phyloP scores from a whole-genome alignment of 108 stramenopile species.

The Thalassiosira profunda region DNA sequence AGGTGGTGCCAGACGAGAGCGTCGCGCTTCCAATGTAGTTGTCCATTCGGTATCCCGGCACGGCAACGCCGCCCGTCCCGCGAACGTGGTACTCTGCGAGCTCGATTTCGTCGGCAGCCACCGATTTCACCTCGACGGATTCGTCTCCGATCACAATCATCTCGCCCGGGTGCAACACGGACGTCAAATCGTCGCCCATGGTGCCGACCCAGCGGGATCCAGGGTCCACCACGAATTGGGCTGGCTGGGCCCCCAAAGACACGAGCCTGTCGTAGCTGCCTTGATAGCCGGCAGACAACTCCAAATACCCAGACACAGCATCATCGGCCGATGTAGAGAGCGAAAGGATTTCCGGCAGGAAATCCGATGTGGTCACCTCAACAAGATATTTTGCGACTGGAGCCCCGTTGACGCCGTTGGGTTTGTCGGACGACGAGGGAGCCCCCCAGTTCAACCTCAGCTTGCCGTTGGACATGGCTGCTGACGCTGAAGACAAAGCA shows the following conservation, averaged over 20 bases:
- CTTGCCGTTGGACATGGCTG: slow-evolving; percentile 16
- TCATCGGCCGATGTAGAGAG: slow-evolving; percentile 31
- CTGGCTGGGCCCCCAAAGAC: slow-evolving; percentile 27
- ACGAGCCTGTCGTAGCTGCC: slow-evolving; percentile 38
- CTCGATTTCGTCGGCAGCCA: slow-evolving; percentile 27
- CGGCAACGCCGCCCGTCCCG: slow-evolving; percentile 21
- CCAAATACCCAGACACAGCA: slow-evolving; percentile 37
- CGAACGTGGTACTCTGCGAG: slow-evolving; percentile 41
- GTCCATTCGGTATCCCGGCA: slow-evolving; percentile 47
- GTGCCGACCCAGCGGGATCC: slow-evolving; percentile 42
- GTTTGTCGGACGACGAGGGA: slow-evolving; percentile 52
- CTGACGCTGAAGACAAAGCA: slow-evolving; percentile 32
- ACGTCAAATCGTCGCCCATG: slow-evolving; percentile 33
- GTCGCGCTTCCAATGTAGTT: slow-evolving; percentile 46
- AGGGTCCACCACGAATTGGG: slow-evolving; percentile 28
- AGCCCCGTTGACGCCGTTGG: too few relatives aligned
- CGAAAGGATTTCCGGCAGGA: slow-evolving; percentile 41
- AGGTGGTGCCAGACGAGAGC: slow-evolving; percentile 18
- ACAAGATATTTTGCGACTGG: slow-evolving; percentile 47
- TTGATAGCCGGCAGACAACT: slow-evolving; percentile 52
- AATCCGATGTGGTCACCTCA: slow-evolving; percentile 46
- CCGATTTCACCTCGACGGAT: slow-evolving; percentile 17
- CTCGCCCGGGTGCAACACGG: slow-evolving; percentile 37
- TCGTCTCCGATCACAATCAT: slow-evolving; percentile 44
- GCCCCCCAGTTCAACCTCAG: slow-evolving; percentile 56